Base-by-base conservation (phyloP, 2,329 filamentous ascomycete genomes). In the Arachnomyces sp. region DNA sequence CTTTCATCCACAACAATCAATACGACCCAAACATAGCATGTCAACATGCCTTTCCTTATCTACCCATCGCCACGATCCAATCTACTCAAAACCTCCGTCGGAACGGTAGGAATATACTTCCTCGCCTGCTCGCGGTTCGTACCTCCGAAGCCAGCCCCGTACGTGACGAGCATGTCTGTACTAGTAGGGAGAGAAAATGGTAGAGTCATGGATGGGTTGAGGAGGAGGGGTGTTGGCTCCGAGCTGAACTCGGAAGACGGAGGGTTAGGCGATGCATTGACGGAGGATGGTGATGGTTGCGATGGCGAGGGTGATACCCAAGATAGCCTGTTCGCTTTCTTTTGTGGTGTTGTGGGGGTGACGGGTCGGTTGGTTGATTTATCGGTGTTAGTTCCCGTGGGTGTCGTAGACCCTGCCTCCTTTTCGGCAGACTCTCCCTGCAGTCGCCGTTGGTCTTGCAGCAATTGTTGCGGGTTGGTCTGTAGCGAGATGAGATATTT, bases 141-240 rank as follows among this genome's bases (percentile, higher is more conserved):
- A 0, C 92, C 92, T 4, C 92, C 92, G 55, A 96, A 92, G 0
- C 92, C 92, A 9, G 92, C 89, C 1, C 92, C 92, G 55, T 93
- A 98, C 49, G 82, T 90, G 35, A 98, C 79, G 35, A 96, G 74
- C 92, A 98, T 98, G 61, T 98, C 92, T 17, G 89, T 96, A 42
- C 87, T 92, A 1, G 90, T 94, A 1, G 92, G 92, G 18, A 98
- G 71, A n/a, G 84, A 83, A 59, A 98, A 98, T 0, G 92, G 92
- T 17, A 98, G 74, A 75, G 95, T 94, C 44, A 94, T 71, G 2
- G 89, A 84, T 2, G 90, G 87, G 55, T 96, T 89, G 39, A 96
- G 66, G 32, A 95, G 77, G 28, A 95, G 71, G 12, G 48, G 17
- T 49, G 28, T 46, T 52, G 38, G 38, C 9, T 25, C 20, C 9